Evolutionary conservation across 805 yeast species (phyloP), one percentile per base, ranked within the genome.

Genomic region (Peterozyma xylosa): DNA sequence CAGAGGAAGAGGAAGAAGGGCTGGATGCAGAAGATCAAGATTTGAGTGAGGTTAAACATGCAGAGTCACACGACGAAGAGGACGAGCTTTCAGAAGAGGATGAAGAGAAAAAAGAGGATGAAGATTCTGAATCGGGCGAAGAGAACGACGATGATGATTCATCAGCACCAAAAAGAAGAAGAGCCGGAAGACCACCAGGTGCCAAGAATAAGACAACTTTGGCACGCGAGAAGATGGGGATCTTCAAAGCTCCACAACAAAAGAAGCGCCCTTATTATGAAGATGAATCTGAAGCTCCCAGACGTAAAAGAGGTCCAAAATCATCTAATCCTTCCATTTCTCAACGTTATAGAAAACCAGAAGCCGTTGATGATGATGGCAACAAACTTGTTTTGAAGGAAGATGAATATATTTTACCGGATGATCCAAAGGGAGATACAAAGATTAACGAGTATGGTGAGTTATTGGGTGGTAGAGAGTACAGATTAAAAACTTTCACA

Each of bases 361-460:
- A 39, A 29, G 76, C 75, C 3, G 66, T 74, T 34, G 89, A 85
- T 55, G 85, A 76, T 38, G 75, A 79, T 27, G 95, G 95, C 2
- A 75, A 78, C 45, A 81, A 83, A 13, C 66, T 79, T 42, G 70
- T 71, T 29, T 71, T 90, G 5, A 68, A 67, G 17, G 75, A 82
- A 55, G 96, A 89, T 57, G 97, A 91, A 67, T 81, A 82, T 38
- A 79, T 75, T 7, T 70, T 88, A 13, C 83, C 83, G 1, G 82
- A 74, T 49, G 97, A 91, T 61, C 76, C 78, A 7, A 78, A 76
- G 45, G 98, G 97, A 41, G 86, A 82, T 47, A 70, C 61, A 9
- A 91, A 91, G 59, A 76, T 91, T 34, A 80, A 78, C 51, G 68
- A 59, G 35, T 57, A 72, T 47, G 98, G 98, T 29, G 70, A 72